Conservation (phyloP, 257 asterid genomes). For the Capsicum rhomboideum region DNA sequence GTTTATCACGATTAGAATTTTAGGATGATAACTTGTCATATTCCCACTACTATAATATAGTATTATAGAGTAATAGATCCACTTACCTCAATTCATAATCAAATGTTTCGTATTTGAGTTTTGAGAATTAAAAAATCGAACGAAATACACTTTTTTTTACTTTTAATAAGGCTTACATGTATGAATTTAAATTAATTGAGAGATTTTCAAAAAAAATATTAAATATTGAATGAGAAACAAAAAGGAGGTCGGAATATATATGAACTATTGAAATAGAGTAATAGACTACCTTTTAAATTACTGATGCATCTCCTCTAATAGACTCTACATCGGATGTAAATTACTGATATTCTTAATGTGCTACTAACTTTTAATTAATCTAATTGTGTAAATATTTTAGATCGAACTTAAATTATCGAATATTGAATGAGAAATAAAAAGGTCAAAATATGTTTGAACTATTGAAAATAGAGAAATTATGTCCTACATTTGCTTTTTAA, state of each 20-base stretch:
- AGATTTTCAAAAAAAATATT: background rate
- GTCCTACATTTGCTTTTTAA: background rate
- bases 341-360: too few relatives aligned
- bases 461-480: background rate
- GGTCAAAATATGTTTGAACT: background rate
- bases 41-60: conserved; percentile 28
- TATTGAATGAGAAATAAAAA: too few relatives aligned
- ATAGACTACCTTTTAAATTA: too few relatives aligned
- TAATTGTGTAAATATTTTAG: too few relatives aligned
- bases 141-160: too few relatives aligned
- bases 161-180: too few relatives aligned
- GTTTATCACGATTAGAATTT: conserved; percentile 10
- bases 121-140: background rate
- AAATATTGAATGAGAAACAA: too few relatives aligned
- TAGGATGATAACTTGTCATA: conserved; percentile 18
- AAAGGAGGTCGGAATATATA: background rate
- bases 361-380: too few relatives aligned
- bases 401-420: too few relatives aligned
- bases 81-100: background rate
- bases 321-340: too few relatives aligned
- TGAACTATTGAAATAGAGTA: background rate
- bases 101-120: background rate
- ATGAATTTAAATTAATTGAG: background rate
- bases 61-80: background rate
- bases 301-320: too few relatives aligned